Evolutionary conservation across 352 stramenopile genomes (phyloP), one percentile per base, ranked within the genome.

Genomic region (Lagenidium giganteum): DNA sequence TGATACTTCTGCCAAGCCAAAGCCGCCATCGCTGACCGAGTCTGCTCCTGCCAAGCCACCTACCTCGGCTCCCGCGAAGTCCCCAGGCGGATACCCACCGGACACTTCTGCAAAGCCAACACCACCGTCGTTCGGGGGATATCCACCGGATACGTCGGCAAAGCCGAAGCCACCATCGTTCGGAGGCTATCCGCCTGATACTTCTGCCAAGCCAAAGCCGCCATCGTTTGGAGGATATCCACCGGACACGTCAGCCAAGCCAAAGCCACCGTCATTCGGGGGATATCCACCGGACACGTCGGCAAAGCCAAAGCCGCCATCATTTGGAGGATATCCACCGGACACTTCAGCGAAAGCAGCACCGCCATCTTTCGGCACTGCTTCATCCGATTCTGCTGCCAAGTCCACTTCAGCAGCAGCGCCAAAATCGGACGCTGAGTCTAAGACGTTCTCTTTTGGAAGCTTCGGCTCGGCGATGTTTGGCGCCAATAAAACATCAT

Each of bases 41-140:
- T 47, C 38, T 31, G 30, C 33, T 13, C 38, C 39, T 42, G 12
- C 4, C 11, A 39, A 38, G 30, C 25, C 41, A 18, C n/a, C 37
- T 29, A 3, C 28, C n/a, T 29, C 39, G 8, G 36, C 41, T 1
- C 29, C 40, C 3, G 23, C 41, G 2, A 30, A 29, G 14, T 9
- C 32, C 2, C 11, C 11, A 22, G 24, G 55, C 29, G 51, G 33
- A 0, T 82, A 83, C 9, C 67, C 67, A 18, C 67, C 70, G 0
- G 54, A 75, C 8, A 75, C 62, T 14, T 52, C 55, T 2, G 46
- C 57, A 2, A 67, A 70, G 39, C 52, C 48, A 11, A 70, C 64
- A 27, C 54, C 44, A 42, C 48, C 56, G 23, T 39, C 37, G 16
- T n/a, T 48, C 30, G 18, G 23, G 16, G 14, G 12, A 12, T 53